A percentile compares a stretch with the other conserved stretches of the same genome.
These are phyloP conservation scores for Annona cherimola DNA, from an alignment of 164 flowering plant species.

Conservation along the genomic window DNA sequence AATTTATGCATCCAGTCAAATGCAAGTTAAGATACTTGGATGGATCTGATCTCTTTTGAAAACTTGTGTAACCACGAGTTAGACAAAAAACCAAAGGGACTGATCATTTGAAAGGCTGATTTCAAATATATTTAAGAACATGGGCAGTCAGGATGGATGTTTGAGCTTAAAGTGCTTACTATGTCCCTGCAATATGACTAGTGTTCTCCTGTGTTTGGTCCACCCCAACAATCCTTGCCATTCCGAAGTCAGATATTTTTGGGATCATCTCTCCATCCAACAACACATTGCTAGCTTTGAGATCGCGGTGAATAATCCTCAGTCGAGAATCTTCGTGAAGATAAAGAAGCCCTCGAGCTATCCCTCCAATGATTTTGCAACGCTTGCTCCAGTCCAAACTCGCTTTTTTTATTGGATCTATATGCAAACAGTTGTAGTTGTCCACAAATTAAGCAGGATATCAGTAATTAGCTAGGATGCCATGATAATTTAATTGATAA, in stretches of 20 bases:
- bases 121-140: too few relatives aligned
- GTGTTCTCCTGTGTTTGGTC: conserved; percentile 24
- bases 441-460: neutral
- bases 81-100: too few relatives aligned
- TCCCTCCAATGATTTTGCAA: conserved; percentile 26
- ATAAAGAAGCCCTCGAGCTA: conserved; percentile 49
- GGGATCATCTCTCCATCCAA: conserved; percentile 40
- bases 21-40: too few relatives aligned
- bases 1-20: too few relatives aligned
- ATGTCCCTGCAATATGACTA: conserved; percentile 26
- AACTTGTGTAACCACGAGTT: too few relatives aligned
- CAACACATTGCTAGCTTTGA: conserved; percentile 51
- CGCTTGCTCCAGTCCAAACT: conserved; percentile 22
- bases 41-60: too few relatives aligned
- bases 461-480: neutral
- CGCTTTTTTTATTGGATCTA: neutral
- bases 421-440: neutral
- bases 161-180: conserved; percentile 18
- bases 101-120: too few relatives aligned
- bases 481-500: neutral
- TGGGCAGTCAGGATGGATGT: too few relatives aligned
- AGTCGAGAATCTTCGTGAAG: conserved; percentile 55
- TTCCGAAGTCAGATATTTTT: conserved; percentile 45
- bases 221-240: conserved; percentile 33
- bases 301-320: conserved; percentile 47